phyloP scores from a whole-genome alignment of 2,329 filamentous ascomycete genomes.

The Colletotrichum viniferum region DNA sequence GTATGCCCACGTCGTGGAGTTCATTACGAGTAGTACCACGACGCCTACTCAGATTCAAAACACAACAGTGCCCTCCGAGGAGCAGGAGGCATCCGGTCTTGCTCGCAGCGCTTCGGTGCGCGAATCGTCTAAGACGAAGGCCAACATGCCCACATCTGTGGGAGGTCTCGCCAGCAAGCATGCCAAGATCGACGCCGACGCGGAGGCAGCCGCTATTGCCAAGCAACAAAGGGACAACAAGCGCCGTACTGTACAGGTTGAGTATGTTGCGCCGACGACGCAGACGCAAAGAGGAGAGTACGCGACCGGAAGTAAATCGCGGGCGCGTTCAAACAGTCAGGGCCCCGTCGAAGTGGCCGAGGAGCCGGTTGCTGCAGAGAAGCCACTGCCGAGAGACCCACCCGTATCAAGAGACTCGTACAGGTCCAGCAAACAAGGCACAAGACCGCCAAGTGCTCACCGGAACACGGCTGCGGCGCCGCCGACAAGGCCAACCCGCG shows the following conservation, averaged over 20 bases:
- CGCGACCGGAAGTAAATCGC: slow-evolving; percentile 28
- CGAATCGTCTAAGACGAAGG: slow-evolving; percentile 77
- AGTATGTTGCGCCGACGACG: slow-evolving; percentile 92
- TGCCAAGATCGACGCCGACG: slow-evolving; percentile 73
- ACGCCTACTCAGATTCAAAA: slow-evolving; percentile 85
- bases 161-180: slow-evolving; percentile 75
- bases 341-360: slow-evolving; percentile 51
- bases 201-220: slow-evolving; percentile 53
- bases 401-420: slow-evolving; percentile 50
- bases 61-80: slow-evolving; percentile 68
- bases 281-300: slow-evolving; percentile 75
- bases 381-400: slow-evolving; percentile 65
- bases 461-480: slow-evolving; percentile 33
- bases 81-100: slow-evolving; percentile 52
- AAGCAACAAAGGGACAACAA: slow-evolving; percentile 85
- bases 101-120: slow-evolving; percentile 84
- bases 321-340: slow-evolving; percentile 56
- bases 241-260: slow-evolving; percentile 92
- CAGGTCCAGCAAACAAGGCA: slow-evolving; percentile 37
- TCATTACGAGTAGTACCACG: slow-evolving; percentile 95
- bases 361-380: slow-evolving; percentile 48
- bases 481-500: slow-evolving; percentile 52
- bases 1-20: slow-evolving; percentile 93
- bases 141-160: slow-evolving; percentile 49
- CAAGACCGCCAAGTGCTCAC: slow-evolving; percentile 54